Conservation (phyloP, 1,284 basidiomycete genomes). For the Trametes pubescens region DNA sequence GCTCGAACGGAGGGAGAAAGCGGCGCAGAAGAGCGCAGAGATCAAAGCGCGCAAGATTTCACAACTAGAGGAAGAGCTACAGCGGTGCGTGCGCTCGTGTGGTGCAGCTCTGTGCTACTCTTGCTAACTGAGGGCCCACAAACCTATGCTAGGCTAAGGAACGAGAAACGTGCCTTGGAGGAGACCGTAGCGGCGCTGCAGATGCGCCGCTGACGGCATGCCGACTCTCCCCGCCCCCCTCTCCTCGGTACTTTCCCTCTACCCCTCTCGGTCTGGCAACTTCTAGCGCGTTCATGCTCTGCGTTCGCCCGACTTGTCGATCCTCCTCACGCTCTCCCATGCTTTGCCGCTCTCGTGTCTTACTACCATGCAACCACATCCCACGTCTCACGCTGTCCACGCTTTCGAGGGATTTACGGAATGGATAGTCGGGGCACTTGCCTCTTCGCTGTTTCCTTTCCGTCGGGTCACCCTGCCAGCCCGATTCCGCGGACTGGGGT, state of each 20-base stretch:
- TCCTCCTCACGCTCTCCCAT: constrained; percentile 21
- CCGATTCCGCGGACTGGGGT: constrained; percentile 24
- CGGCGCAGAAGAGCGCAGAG: constrained; percentile 47
- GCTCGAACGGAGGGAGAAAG: constrained; percentile 49
- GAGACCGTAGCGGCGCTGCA: constrained; percentile 30
- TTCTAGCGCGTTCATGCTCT: constrained; percentile 22
- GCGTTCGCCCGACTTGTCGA: constrained; percentile 19
- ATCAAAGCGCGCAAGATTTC: constrained; percentile 50
- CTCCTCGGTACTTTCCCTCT: background rate
- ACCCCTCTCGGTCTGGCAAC: background rate
- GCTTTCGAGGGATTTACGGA: constrained; percentile 29
- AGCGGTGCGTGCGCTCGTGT: constrained; percentile 36
- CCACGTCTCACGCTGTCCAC: constrained; percentile 21
- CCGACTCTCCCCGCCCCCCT: constrained; percentile 1
- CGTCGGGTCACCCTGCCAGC: constrained; percentile 12
- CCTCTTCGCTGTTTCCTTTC: constrained; percentile 33
- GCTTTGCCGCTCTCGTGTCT: constrained; percentile 19
- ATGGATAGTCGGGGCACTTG: constrained; percentile 33
- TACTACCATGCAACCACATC: constrained; percentile 5
- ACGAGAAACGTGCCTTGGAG: constrained; percentile 31
- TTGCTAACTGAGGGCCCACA: constrained; percentile 19
- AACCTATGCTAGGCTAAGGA: constrained; percentile 17
- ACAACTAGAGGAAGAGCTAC: constrained; percentile 45
- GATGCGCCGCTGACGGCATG: constrained; percentile 19
- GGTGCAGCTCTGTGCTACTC: constrained; percentile 16